phyloP scores from a whole-genome alignment of 2,329 filamentous ascomycete species.

The Penicillium hesseltinei region DNA sequence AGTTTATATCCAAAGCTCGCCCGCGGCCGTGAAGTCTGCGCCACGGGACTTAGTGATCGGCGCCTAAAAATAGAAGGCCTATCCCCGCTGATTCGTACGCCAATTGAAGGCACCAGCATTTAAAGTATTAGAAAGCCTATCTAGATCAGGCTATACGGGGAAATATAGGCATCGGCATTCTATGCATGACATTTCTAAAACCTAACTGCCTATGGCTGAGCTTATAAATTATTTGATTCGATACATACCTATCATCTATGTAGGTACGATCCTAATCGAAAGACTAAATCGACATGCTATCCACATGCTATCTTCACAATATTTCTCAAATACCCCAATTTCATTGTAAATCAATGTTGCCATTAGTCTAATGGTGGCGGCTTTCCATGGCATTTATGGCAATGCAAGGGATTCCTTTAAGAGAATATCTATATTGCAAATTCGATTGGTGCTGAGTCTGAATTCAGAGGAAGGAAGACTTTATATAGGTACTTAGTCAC shows the following conservation, averaged over 20 bases:
- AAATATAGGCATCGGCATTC: not conserved
- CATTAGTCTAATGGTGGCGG: not conserved
- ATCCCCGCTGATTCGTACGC: conserved; percentile 4
- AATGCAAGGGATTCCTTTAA: not conserved
- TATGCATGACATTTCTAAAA: not conserved
- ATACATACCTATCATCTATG: too few species aligned
- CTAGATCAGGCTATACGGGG: not conserved
- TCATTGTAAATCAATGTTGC: not conserved
- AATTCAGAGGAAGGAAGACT: not conserved
- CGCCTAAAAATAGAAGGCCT: conserved; percentile 25
- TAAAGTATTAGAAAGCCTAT: not conserved
- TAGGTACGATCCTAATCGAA: too few species aligned
- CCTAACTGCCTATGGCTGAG: not conserved
- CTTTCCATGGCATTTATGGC: not conserved
- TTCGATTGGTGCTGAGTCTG: not conserved
- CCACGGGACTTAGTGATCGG: conserved; percentile 21
- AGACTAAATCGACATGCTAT: too few species aligned
- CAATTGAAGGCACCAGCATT: conserved; percentile 7
- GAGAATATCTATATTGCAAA: not conserved
- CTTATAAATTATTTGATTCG: too few species aligned
- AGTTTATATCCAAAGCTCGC: conserved; percentile 10
- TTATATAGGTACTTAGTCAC: not conserved
- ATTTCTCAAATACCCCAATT: too few species aligned
- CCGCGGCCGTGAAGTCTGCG: conserved; percentile 11
- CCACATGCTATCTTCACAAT: too few species aligned